Base-by-base conservation (phyloP, 163 green algal species). In the Volvox carteri region DNA sequence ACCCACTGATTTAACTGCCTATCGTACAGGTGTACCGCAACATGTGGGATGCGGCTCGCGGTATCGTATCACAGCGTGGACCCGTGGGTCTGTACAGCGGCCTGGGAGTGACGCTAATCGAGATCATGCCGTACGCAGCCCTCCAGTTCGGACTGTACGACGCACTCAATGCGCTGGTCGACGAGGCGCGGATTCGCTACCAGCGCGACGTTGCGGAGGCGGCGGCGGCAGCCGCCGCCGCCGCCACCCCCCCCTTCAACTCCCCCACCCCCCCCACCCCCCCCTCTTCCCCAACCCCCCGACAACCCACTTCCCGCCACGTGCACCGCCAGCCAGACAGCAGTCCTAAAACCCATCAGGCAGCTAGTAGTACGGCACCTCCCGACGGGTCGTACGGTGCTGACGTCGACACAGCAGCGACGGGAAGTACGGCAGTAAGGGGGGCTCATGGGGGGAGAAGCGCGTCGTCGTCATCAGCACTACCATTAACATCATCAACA, bases 101-200 rank as follows among this genome's bases (percentile, higher is more conserved):
- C 19, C 84, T 99, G 6, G 93, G 94, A 2, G 94, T 99, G 0
- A 99, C 98, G 0, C 90, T 99, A 11, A 60, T 99, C 30, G 97
- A 99, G 91, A 99, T 99, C 84, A 95, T 99, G 70, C 98, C 98
- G 1, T 99, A 99, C 86, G 95, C 98, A 18, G 97, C 97, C 2
- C 90, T 99, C 65, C 97, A 92, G 86, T 94, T 94, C 84, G 91
- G 92, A n/a, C 90, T 96, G 52, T 95, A 95, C 67, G 93, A 95
- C 46, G 87, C 78, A 0, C 81, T 95, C 39, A 93, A 91, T 67
- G 48, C 78, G 4, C 18, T 78, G 0, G 67, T 60, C 37, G 54
- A 88, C 37, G 68, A 48, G 6, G 83, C 68, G 1, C 46, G 81
- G 3, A 11, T 28, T 5, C 33, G 81, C 28, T 42, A 73, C 46